Base-by-base conservation (phyloP, 768 basidiomycete species). In the Termitomyces sp. region DNA sequence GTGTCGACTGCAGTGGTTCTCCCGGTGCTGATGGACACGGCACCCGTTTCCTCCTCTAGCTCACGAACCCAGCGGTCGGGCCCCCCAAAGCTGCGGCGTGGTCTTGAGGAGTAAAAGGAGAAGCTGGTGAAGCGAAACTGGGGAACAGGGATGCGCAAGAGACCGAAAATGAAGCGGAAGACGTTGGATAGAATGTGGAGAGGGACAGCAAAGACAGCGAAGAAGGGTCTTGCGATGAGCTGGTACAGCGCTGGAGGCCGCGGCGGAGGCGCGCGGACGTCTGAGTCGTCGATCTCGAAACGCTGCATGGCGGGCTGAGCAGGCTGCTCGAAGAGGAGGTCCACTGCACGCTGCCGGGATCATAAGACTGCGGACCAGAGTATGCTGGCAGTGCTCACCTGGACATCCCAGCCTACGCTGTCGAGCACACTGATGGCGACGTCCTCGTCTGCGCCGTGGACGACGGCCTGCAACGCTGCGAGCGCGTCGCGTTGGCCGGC, bases 41-140 rank as follows among this genome's bases (percentile, higher is more conserved):
- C 90, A 5, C 92, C 91, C 0, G 91, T 92, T 68, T 92, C 89
- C 58, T 93, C 90, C 68, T 95, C 92, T 5, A 94, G 77, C 32
- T 86, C 82, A 22, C 85, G 80, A 18, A 95, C 77, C 88, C 90
- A 93, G 28, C 86, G 77, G 61, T 91, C 91, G 0, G 83, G 79
- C 0, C 83, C 86, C 16, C 81, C 76, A 3, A 55, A 46, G 50
- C 75, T 70, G 46, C 75, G 70, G 12, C 75, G 73, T 13, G 68
- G 66, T 3, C 74, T 63, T 10, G 76, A 72, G 2, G 73, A 65
- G 61, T 80, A 78, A 61, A 82, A 74, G 49, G 75, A 78, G 62
- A 85, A 70, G 1, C 74, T 68, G 32, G 72, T 71, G 67, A 86
- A 81, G 52, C 77, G 73, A 36, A 84, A 69, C 0, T 81, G 79